phyloP scores from a whole-genome alignment of 208 protist genomes.

The Leishmania gerbilli region DNA sequence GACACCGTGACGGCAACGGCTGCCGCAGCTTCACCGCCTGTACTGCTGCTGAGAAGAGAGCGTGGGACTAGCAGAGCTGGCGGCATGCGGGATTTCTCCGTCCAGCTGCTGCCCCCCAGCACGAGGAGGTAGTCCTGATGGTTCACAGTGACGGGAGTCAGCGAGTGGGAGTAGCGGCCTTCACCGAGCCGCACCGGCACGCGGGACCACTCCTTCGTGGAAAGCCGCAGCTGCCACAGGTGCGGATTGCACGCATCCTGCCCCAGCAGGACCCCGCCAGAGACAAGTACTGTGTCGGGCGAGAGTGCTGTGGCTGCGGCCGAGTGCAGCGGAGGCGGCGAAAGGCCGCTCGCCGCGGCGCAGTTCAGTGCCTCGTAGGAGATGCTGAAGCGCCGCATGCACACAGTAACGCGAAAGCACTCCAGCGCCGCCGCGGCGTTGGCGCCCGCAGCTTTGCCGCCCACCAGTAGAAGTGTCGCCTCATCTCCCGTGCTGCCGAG shows the following conservation, averaged over 20 bases:
- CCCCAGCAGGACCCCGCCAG: conserved; percentile 14
- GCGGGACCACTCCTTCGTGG: conserved; percentile 13
- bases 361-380: conserved; percentile 16
- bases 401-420: conserved; percentile 25
- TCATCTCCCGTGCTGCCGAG: conserved; percentile 9
- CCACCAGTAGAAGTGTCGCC: conserved; percentile 54
- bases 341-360: not conserved
- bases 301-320: conserved; percentile 36
- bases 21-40: not conserved
- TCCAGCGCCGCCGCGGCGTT: not conserved
- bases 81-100: conserved; percentile 27
- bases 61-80: conserved; percentile 13
- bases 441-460: conserved; percentile 37
- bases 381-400: conserved; percentile 1
- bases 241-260: conserved; percentile 15
- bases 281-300: conserved; percentile 19
- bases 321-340: conserved; percentile 53
- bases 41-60: not conserved
- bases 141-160: conserved; percentile 44
- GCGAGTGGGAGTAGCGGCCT: conserved; percentile 70
- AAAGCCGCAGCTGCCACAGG: conserved; percentile 24
- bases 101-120: conserved; percentile 59
- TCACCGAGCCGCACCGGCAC: conserved; percentile 14
- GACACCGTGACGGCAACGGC: conserved; percentile 2
- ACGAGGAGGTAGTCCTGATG: conserved; percentile 44